Evolutionary conservation across 1,284 basidiomycete species (phyloP), one percentile per base, ranked within the genome.

Genomic region (Flammula alnicola): DNA sequence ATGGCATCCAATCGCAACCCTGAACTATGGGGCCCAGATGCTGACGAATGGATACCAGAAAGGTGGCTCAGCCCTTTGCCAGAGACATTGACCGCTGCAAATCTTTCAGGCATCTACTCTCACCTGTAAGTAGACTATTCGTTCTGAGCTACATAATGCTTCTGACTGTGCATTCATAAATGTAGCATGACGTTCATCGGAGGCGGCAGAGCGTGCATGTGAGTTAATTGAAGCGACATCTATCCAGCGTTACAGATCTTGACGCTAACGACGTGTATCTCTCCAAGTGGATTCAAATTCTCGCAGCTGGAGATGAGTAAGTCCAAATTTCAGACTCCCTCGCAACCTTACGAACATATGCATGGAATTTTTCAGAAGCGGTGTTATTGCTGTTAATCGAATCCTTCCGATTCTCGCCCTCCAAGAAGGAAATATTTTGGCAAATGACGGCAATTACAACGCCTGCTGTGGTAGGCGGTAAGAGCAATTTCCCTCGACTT

Each of bases 171-270:
- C 7, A 16, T n/a, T 31, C 37, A 37, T 17, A 14, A 10, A 19
- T 26, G 5, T 41, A 76, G 74, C 51, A 76, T 76, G 74, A 73
- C 75, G 2, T 76, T 77, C 48, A 61, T 68, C 14, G 75, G 69
- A 1, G 75, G 75, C 5, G 58, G 69, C 22, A 64, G 72, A 31
- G 66, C 71, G 17, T 77, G 74, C 59, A 67, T 70, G 58, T 66
- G n/a, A 36, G 63, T 57, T 14, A 12, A 17, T 17, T 22, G 9
- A 3, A 7, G 2, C n/a, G 7, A 17, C 58, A n/a, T 9, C 27
- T 19, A 11, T n/a, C n/a, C n/a, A n/a, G n/a, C n/a, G 9, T 25
- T 20, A n/a, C 32, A 12, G 22, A 17, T 17, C 33, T 5, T 12
- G 19, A 14, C 23, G 19, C 32, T 44, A 19, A 30, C 14, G 12